Conservation (phyloP, 78 protist genomes). For the Paratrimastix pyriformis region DNA sequence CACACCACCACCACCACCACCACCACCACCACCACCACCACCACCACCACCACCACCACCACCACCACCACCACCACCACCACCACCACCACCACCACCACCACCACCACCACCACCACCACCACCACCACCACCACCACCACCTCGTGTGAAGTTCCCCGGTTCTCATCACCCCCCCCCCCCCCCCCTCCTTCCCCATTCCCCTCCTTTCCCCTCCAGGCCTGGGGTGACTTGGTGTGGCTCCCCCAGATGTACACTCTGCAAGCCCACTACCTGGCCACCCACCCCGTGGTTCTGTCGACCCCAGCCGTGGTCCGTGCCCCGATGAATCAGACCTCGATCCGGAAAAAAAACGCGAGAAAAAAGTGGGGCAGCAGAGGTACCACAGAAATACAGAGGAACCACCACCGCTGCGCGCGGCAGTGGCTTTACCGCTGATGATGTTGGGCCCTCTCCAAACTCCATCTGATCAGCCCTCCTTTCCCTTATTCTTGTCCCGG, state of each 20-base stretch:
- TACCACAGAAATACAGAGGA: no score
- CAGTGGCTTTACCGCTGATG: no score
- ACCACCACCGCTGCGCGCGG: no score
- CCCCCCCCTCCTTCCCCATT: neutral
- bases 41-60: neutral
- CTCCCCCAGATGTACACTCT: no score
- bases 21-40: neutral
- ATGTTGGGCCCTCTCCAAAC: no score
- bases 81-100: slow-evolving; percentile 64
- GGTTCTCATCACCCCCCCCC: neutral
- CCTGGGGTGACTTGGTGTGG: no score
- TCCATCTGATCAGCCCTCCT: no score
- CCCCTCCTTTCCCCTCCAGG: neutral
- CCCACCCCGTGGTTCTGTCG: slow-evolving; percentile 30
- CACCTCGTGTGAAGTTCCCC: neutral
- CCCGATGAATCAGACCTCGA: no score
- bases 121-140: slow-evolving; percentile 1
- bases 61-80: neutral
- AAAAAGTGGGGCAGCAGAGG: no score
- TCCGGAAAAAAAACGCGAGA: no score
- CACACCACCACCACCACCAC: no score
- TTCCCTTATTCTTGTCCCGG: no score
- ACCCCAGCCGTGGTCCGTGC: neutral
- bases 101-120: slow-evolving; percentile 59
- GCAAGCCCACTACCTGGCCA: slow-evolving; percentile 41